Conservation (phyloP, 176 grass and related monocot genomes). For the Hordeum marinum region DNA sequence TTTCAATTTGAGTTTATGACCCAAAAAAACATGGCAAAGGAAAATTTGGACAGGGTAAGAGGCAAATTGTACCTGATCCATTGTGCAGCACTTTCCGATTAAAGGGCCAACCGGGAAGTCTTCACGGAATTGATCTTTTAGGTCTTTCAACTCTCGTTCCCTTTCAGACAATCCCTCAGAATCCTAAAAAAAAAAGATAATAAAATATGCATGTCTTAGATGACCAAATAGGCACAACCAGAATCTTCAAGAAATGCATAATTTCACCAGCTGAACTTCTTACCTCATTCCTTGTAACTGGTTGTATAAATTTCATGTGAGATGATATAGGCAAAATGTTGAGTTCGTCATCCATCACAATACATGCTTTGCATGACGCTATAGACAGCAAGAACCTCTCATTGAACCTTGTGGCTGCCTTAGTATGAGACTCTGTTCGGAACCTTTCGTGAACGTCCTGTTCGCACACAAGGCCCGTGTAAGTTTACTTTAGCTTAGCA, state of each 20-base stretch:
- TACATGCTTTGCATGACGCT: constrained; percentile 81
- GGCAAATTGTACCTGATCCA: constrained; percentile 68
- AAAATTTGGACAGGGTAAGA: neutral
- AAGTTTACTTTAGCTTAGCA: neutral
- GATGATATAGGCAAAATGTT: constrained; percentile 95
- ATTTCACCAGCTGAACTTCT: neutral
- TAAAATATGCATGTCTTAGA: neutral
- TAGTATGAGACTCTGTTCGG: constrained; percentile 88
- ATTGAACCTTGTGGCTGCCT: constrained; percentile 68
- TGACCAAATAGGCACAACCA: neutral
- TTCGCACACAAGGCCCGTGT: constrained; percentile 1
- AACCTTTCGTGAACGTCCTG: constrained; percentile 98
- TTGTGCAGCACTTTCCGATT: constrained; percentile 89
- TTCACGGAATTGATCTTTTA: constrained; percentile 84
- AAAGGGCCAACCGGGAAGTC: constrained; percentile 86
- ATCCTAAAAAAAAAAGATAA: constrained; percentile 46
- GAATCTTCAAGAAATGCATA: constrained; percentile 5
- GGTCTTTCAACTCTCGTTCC: constrained; percentile 76
- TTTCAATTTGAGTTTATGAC: constrained; percentile 1
- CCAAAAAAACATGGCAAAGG: neutral
- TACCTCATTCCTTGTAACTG: constrained; percentile 63
- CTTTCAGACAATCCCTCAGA: constrained; percentile 71
- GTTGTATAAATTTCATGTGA: constrained; percentile 68
- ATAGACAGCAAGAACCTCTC: constrained; percentile 91
- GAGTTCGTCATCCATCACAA: constrained; percentile 98